Percentiles rank a stretch among this genome's conserved stretches.
Evolutionary conservation across 768 basidiomycete genomes (phyloP).

Genomic region (Suillus subalutaceus): DNA sequence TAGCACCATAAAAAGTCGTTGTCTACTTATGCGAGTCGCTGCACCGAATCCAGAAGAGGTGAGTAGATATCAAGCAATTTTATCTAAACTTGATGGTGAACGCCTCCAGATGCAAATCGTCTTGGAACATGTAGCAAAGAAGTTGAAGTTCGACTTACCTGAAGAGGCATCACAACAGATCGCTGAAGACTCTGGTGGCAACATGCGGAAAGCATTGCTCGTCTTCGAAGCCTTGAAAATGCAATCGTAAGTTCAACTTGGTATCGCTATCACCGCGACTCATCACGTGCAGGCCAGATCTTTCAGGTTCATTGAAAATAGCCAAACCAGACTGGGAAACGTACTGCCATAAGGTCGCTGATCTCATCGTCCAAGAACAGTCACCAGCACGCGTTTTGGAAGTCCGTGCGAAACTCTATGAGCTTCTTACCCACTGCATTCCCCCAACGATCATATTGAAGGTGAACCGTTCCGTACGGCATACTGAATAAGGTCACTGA

Average conservation of each 20-base stretch:
- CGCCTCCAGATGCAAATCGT: constrained; percentile 74
- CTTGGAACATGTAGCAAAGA: constrained; percentile 75
- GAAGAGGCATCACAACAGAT: constrained; percentile 76
- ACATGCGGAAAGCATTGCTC: constrained; percentile 92
- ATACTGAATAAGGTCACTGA: constrained; percentile 7
- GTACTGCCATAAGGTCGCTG: constrained; percentile 91
- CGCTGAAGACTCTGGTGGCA: constrained; percentile 80
- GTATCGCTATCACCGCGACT: neutral
- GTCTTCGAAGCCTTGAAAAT: constrained; percentile 95
- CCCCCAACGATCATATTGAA: constrained; percentile 91
- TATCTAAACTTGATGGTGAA: constrained; percentile 10
- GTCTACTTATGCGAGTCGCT: constrained; percentile 90
- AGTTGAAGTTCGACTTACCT: constrained; percentile 82
- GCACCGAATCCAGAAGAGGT: constrained; percentile 84
- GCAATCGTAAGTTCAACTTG: constrained; percentile 73
- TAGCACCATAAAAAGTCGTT: constrained; percentile 95
- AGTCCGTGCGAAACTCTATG: constrained; percentile 91
- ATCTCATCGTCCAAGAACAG: constrained; percentile 88
- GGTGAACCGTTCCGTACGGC: constrained; percentile 45
- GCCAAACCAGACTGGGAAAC: constrained; percentile 99
- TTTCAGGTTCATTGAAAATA: constrained; percentile 76
- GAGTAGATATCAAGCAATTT: constrained; percentile 17
- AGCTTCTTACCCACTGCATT: constrained; percentile 95
- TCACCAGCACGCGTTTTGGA: constrained; percentile 88
- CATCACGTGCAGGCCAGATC: constrained; percentile 62